phyloP scores from a whole-genome alignment of 495 filamentous ascomycete species.

The Platismatia glauca region DNA sequence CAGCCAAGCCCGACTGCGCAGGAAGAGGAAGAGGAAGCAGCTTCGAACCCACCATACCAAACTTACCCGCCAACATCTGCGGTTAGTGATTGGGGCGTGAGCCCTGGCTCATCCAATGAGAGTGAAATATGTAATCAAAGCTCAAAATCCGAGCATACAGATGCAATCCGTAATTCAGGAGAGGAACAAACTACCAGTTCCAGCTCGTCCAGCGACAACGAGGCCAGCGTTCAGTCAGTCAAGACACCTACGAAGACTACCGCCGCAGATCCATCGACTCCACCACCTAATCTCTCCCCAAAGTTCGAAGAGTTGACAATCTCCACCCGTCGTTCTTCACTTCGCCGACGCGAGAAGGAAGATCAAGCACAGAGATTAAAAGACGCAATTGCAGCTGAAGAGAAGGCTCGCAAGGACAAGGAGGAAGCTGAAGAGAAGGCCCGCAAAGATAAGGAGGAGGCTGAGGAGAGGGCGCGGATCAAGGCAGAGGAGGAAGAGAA shows the following conservation, averaged over 20 bases:
- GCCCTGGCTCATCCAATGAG: background rate
- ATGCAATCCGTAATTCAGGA: background rate
- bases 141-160: background rate
- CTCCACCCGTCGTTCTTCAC: constrained; percentile 3
- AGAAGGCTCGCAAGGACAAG: constrained; percentile 10
- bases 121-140: background rate
- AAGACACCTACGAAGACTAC: background rate
- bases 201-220: background rate
- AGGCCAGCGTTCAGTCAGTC: background rate
- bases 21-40: background rate
- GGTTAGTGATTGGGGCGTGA: background rate
- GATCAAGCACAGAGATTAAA: constrained; percentile 4
- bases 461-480: constrained; percentile 22
- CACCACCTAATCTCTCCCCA: background rate
- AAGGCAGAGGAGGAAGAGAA: constrained; percentile 12
- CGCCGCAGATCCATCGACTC: background rate
- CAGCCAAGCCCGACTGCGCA: background rate
- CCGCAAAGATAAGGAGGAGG: constrained; percentile 3
- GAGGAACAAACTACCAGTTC: background rate
- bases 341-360: constrained; percentile 2
- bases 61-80: background rate
- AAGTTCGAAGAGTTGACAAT: constrained; percentile 1
- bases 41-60: background rate
- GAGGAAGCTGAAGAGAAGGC: constrained; percentile 16
- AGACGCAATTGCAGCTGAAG: constrained; percentile 11